Evolutionary conservation across 192 early-diverging fungal genomes (phyloP).

Genomic region (Podochytrium sp.): DNA sequence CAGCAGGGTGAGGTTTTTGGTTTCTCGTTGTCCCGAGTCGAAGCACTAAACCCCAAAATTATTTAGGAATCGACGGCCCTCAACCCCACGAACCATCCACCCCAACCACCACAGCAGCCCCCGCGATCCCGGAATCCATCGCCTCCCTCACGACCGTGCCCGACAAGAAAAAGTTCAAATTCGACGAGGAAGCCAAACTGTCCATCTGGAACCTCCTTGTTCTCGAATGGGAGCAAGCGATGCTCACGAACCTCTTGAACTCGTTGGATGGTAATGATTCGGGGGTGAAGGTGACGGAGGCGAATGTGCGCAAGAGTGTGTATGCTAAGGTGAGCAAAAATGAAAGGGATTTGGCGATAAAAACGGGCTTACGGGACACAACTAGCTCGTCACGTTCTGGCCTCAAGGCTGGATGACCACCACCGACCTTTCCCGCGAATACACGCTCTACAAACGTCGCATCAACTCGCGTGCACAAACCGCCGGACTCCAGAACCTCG

Average conservation of each 20-base stretch:
- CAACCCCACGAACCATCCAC: background rate
- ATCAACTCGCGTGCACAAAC: background rate
- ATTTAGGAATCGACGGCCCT: conserved; percentile 17
- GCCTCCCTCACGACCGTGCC: background rate
- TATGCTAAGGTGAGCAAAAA: conserved; percentile 27
- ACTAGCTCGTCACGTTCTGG: conserved; percentile 31
- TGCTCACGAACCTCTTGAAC: conserved; percentile 11
- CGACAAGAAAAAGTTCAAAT: conserved; percentile 32
- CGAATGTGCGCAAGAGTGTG: conserved; percentile 16
- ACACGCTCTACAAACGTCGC: conserved; percentile 18
- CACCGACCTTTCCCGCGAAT: conserved; percentile 21
- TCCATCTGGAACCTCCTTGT: conserved; percentile 32
- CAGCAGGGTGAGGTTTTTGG: conserved; percentile 13
- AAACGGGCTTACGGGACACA: background rate
- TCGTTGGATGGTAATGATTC: background rate
- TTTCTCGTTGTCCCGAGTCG: background rate
- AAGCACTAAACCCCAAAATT: background rate
- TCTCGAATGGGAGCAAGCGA: conserved; percentile 27
- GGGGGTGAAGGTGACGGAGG: conserved; percentile 8
- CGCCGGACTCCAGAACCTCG: background rate
- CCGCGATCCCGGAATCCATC: background rate
- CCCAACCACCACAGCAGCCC: background rate
- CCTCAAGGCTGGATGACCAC: conserved; percentile 28
- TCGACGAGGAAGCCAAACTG: conserved; percentile 19
- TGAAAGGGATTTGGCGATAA: background rate